Base-by-base conservation (phyloP, 2,329 filamentous ascomycete species). In the Hortaea sp. region DNA sequence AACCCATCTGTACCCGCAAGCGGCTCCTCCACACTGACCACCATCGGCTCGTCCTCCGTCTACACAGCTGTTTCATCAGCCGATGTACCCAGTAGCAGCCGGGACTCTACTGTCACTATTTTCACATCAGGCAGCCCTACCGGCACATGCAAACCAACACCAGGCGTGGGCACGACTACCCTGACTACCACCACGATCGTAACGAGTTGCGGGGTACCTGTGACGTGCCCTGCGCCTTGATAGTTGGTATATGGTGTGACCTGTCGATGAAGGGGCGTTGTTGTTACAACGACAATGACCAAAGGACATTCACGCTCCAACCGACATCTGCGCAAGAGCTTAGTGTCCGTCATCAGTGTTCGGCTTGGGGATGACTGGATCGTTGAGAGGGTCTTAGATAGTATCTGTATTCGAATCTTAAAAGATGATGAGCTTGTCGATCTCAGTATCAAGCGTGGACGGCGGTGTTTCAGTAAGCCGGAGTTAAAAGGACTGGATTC, bases 141-240 rank as follows among this genome's bases (percentile, higher is more conserved):
- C 13, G 28, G 40, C 9, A 60, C 57, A 9, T 61, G 59, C 45
- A 56, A 42, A 28, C 46, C 60, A 29, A 56, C 54, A 2, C 54
- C 55, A 11, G 48, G 52, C 7, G 51, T 53, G 20, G 57, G 58
- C 4, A 62, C 60, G 4, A 62, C 56, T 2, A 63, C 60, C 5
- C 35, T 63, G 7, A 58, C 57, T 44, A 62, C 59, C 6, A 63
- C 59, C 1, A 48, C 57, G n/a, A 62, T 56, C 2, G 50, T 62
- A 27, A 63, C 58, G 6, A 57, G 51, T 20, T 64, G 61, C 47
- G 51, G 52, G 3, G 51, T 59, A 5, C 57, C 56, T 5, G 48
- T 51, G 10, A 56, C 56, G 20, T 63, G 61, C 49, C 57, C 57
- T 5, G 53, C 55, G 31, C 53, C 55, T 11, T 54, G 55, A 12